A percentile compares a stretch with the other conserved stretches of the same genome.
These are phyloP conservation scores for Penicillium sclerotigenum DNA, from an alignment of 2,329 filamentous ascomycete genomes.

Conservation along the genomic window DNA sequence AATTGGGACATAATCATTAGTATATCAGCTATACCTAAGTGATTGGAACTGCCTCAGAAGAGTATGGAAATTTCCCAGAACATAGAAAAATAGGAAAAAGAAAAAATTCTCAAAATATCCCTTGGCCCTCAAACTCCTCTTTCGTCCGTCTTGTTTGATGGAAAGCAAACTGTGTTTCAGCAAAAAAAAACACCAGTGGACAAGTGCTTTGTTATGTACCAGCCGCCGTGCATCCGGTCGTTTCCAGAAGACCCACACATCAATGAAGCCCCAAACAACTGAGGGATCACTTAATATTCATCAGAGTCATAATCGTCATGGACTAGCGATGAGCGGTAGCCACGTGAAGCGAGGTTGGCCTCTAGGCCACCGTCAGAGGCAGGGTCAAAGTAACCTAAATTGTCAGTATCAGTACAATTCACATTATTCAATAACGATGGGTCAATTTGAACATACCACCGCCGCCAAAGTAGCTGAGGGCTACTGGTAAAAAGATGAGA, in stretches of 20 bases:
- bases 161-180: not conserved
- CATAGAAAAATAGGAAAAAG: not conserved
- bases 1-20: not conserved
- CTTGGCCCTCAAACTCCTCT: not conserved
- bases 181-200: not conserved
- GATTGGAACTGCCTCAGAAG: not conserved
- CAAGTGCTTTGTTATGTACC: not conserved
- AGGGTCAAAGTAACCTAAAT: conserved; percentile 74
- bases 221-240: not conserved
- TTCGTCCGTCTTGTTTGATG: not conserved
- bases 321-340: conserved; percentile 72
- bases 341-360: conserved; percentile 76
- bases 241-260: conserved; percentile 6
- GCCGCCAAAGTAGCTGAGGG: conserved; percentile 79
- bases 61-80: not conserved
- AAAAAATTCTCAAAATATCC: not conserved
- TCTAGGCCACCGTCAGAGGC: conserved; percentile 85
- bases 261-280: conserved; percentile 2
- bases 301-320: conserved; percentile 75
- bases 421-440: not conserved
- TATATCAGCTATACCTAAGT: not conserved
- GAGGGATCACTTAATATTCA: conserved; percentile 46
- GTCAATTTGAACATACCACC: conserved; percentile 52
- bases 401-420: conserved; percentile 16
- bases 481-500: conserved; percentile 85